Evolutionary conservation across 1,284 basidiomycete genomes (phyloP), one percentile per base, ranked within the genome.

Genomic region (Cryptococcus hybrid): DNA sequence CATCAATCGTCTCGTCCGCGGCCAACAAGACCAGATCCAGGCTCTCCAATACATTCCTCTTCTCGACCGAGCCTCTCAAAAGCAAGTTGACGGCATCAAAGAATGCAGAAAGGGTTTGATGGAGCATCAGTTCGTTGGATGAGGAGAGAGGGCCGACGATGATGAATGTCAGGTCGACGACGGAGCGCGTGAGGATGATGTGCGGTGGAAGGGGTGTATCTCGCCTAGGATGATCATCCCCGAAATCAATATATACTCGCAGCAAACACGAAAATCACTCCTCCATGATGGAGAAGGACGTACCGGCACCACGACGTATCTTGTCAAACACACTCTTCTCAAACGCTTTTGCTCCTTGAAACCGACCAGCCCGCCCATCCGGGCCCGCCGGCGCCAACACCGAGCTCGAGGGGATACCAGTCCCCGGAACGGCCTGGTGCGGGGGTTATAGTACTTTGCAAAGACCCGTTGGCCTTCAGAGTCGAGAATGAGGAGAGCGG

Each of bases 71-170:
- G 73, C 92, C 91, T 45, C 92, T 84, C 36, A 99, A 83, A 37
- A 99, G 82, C 68, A 96, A 82, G 34, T 86, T 85, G 15, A 94
- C 81, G 9, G 93, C 89, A 71, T 99, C 96, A 57, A 86, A 84
- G 71, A 97, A 88, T 0, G 92, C 90, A 48, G 82, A 83, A 24
- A 99, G 85, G 7, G 92, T 88, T 13, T 85, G 80, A 59, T 89
- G 86, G 46, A 99, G 86, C 92, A 99, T 98, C 61, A 99, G 84
- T 79, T 99, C 95, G 80, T 99, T 99, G 79, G 96, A 93, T 3
- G 84, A 82, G 9, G 90, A 77, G 3, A 78, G 83, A 3, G 90
- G 88, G 13, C 90, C 92, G 70, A 99, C 85, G 67, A 99, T 86
- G 82, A 97, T 96, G 77, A 98, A 87, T 62, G 94, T 89, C 69